Conservation (phyloP, 176 grass and related monocot genomes). For the Phoenix dactylifera region DNA sequence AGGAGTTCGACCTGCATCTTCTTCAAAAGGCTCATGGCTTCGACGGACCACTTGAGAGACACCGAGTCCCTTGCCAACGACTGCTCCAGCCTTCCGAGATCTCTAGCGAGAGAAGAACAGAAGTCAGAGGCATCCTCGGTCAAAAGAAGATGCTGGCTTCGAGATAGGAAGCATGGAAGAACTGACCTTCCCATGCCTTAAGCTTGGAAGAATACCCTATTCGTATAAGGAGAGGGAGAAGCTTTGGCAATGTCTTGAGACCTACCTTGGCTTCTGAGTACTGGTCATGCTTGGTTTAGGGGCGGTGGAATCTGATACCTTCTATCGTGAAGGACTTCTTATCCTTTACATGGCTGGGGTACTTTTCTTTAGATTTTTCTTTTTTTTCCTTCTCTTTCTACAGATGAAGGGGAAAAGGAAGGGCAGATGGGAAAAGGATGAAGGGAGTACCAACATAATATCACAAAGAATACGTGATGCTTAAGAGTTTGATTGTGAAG, state of each 20-base stretch:
- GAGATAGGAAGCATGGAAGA: slow-evolving; percentile 12
- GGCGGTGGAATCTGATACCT: slow-evolving; percentile 3
- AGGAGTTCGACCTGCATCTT: slow-evolving; percentile 79
- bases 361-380: background rate
- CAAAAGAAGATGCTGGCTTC: slow-evolving; percentile 7
- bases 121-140: slow-evolving; percentile 37
- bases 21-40: slow-evolving; percentile 73
- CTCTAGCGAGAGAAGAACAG: slow-evolving; percentile 62
- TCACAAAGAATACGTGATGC: slow-evolving; percentile 20
- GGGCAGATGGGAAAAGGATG: background rate
- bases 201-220: background rate
- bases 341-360: slow-evolving; percentile 18
- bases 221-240: background rate
- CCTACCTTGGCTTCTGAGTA: background rate
- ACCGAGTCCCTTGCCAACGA: slow-evolving; percentile 38
- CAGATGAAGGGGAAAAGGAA: slow-evolving; percentile 10
- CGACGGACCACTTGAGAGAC: slow-evolving; percentile 67
- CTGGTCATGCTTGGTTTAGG: slow-evolving; percentile 8
- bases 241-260: too few species aligned
- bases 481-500: slow-evolving; percentile 32
- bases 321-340: background rate
- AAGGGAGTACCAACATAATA: slow-evolving; percentile 5
- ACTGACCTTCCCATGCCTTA: slow-evolving; percentile 17
- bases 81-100: slow-evolving; percentile 43
- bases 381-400: slow-evolving; percentile 3